Conservation (phyloP, 257 asterid genomes). For the Dorcoceras hygrometricum region DNA sequence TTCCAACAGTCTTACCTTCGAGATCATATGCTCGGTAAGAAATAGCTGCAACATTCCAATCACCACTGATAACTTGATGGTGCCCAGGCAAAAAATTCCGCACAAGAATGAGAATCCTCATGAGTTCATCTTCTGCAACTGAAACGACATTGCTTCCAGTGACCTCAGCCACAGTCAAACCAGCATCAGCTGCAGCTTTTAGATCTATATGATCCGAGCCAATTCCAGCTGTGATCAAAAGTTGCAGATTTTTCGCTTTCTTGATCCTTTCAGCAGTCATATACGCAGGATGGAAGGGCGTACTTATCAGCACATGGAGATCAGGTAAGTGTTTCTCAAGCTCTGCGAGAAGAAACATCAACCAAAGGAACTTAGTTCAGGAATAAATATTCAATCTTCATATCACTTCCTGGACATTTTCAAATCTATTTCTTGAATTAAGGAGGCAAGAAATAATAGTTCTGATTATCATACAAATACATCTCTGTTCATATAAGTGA, state of each 20-base stretch:
- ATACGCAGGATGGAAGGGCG: constrained; percentile 98
- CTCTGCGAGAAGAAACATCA: constrained; percentile 49
- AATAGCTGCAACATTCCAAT: constrained; percentile 92
- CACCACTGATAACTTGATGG: constrained; percentile 83
- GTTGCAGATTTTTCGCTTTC: constrained; percentile 80
- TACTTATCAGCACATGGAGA: constrained; percentile 82
- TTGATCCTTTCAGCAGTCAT: constrained; percentile 96
- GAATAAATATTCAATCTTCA: not conserved
- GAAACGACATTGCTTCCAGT: constrained; percentile 94
- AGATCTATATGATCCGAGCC: constrained; percentile 97
- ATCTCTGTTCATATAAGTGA: not conserved
- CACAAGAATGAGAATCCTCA: constrained; percentile 93
- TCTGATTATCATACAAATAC: not conserved
- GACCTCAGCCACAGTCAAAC: constrained; percentile 96
- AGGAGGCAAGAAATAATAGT: too few relatives aligned
- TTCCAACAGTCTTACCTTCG: constrained; percentile 99
- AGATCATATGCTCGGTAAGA: constrained; percentile 91
- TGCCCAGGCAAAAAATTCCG: constrained; percentile 87
- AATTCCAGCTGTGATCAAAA: constrained; percentile 92
- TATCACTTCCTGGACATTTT: too few relatives aligned
- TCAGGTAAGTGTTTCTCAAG: constrained; percentile 95
- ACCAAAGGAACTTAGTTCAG: not conserved
- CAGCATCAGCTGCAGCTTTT: constrained; percentile 96
- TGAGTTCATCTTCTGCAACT: constrained; percentile 96
- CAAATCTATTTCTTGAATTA: too few relatives aligned